Base-by-base conservation (phyloP, 2,329 filamentous ascomycete genomes). In the Penicillium frequentans region DNA sequence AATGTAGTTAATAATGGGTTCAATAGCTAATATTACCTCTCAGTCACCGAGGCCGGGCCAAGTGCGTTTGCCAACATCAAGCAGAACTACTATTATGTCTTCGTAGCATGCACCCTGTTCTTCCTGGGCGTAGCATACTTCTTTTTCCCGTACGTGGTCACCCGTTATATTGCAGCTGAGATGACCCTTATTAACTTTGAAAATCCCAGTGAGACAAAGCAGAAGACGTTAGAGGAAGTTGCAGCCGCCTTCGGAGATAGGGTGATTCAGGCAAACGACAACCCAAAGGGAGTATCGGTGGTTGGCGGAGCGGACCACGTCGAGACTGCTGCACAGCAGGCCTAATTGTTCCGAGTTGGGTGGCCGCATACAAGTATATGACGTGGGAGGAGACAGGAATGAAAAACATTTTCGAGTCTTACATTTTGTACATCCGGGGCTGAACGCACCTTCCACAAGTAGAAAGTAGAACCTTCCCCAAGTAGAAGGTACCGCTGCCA, bases 81-180 rank as follows among this genome's bases (percentile, higher is more conserved):
- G n/a, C 78, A 85, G 62, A 85, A 84, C 60, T 86, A 85, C 67
- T 85, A 85, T 67, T 85, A 85, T 58, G 82, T 85, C 19, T 85
- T 85, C 58, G 81, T 84, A 2, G 78, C 63, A 5, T 85, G 82
- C 62, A 79, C 79, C 2, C 26, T 71, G 1, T 78, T 84, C 70
- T 85, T 84, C 70, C 64, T 84, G 0, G 68, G 76, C 2, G 60
- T 84, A 24, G 81, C 79, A 0, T 85, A 81, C 65, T 75, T 84
- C 50, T 84, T 79, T 65, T 85, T 84, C 69, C 82, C 82, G 70
- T 80, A 68, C 64, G 76, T 71, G 24, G 13, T 6, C 26, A 21
- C 26, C 9, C 24, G n/a, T 7, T 9, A 26, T 29, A 1, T 16
- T 11, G 11, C 29, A n/a, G 16, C 16, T 31, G 5, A 6, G 2